Evolutionary conservation across 441 rosid genomes (phyloP), one percentile per base, ranked within the genome.

Genomic region (Biscutella laevigata): DNA sequence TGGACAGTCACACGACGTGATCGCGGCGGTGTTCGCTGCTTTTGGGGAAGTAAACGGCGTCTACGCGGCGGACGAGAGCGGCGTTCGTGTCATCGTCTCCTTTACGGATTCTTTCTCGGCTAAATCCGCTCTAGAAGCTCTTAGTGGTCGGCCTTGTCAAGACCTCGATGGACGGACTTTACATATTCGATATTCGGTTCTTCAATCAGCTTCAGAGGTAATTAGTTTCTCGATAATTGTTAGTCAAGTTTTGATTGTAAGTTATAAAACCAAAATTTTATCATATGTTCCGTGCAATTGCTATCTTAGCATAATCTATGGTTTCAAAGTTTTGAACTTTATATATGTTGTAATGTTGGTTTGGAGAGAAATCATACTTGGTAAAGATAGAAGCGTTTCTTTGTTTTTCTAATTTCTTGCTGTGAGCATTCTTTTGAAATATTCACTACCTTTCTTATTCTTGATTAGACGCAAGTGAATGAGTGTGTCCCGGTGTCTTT

Each of bases 1-100:
- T 11, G 96, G 96, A 22, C 41, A 81, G 5, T 74, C 96, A 13
- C 66, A 70, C 50, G 88, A 80, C 37, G 46, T 65, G 4, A 77
- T 90, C 35, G 66, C 70, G 24, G 69, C 82, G 21, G 86, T 60
- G 48, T 90, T 90, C 56, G 41, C 77, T 47, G 53, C 46, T 2
- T 90, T 78, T 62, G 98, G 98, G 7, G 59, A 68, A 33, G 83
- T 87, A 34, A 71, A 45, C 9, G 98, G 90, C 45, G 80, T 87
- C 1, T 73, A 69, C 64, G 74, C 86, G 12, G 98, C 96, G 24
- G 98, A 90, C 61, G 95, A 80, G 15, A 87, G 86, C 46, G 96
- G 95, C 7, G 79, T 68, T 44, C 95, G 96, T 27, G 90, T 84
- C 17, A 68, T 91, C 45, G 79, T 87, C 47, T 83, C 85, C 9